phyloP scores from a whole-genome alignment of 1,139 yeast species.

The Pneumocystis jirovecii region DNA sequence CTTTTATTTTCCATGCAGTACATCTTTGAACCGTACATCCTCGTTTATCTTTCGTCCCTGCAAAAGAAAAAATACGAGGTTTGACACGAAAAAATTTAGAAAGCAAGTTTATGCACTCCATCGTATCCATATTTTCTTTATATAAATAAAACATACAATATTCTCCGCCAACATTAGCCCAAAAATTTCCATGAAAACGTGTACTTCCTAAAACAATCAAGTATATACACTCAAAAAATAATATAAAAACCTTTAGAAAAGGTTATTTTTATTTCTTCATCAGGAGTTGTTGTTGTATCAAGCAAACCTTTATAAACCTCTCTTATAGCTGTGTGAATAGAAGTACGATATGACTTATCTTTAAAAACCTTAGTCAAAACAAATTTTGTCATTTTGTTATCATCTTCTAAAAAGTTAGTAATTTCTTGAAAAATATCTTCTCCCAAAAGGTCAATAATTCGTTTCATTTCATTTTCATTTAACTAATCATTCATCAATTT shows the following conservation, averaged over 20 bases:
- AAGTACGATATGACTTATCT: conserved; percentile 59
- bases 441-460: conserved; percentile 33
- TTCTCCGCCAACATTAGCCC: conserved; percentile 17
- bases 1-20: conserved; percentile 53
- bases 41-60: conserved; percentile 94
- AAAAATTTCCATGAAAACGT: not conserved
- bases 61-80: conserved; percentile 53
- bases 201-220: conserved; percentile 20
- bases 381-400: conserved; percentile 49
- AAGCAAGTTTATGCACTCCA: conserved; percentile 76
- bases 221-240: conserved; percentile 18
- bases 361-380: conserved; percentile 23
- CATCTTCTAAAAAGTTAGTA: conserved; percentile 35
- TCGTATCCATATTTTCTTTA: conserved; percentile 92
- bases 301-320: conserved; percentile 57
- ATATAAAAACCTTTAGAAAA: conserved; percentile 29
- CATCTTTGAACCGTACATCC: conserved; percentile 86
- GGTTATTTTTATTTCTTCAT: conserved; percentile 44
- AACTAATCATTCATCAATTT: conserved; percentile 12
- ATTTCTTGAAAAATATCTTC: conserved; percentile 43
- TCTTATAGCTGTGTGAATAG: conserved; percentile 62
- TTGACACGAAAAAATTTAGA: conserved; percentile 62
- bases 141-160: conserved; percentile 67
- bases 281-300: conserved; percentile 63
- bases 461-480: conserved; percentile 21